Evolutionary conservation across 1,139 yeast genomes (phyloP), one percentile per base, ranked within the genome.

Genomic region (Candida mesenterica): DNA sequence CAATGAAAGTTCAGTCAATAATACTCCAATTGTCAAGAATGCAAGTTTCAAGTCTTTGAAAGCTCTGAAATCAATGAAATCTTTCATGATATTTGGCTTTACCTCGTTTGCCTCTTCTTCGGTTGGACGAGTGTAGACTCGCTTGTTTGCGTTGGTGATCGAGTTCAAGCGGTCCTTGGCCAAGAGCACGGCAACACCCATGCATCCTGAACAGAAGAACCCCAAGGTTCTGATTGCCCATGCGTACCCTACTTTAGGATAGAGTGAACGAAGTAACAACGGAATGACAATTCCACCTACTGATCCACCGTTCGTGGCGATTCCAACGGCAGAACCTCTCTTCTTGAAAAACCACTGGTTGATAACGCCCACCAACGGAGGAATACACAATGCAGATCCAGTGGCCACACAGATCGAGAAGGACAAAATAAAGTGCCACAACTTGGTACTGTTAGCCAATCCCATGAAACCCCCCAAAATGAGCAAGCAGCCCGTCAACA

Each of bases 1-100:
- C 28, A 82, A 55, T 2, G 83, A 66, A 34, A 78, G 65, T 49
- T 82, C 90, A 13, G 76, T 65, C 34, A 75, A 61, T 13, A 79
- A 64, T 2, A 61, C 59, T 0, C 68, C 71, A 3, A 43, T 47
- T 1, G 61, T 56, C 15, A 62, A 48, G 24, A 55, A 57, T 1
- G 52, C 20, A 37, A 48, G 60, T 34, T 49, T 55, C 61, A 62
- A 30, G 54, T 61, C 47, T 30, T 43, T 49, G 30, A 64, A 44
- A 14, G 62, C 52, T 18, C 40, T 38, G 24, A 59, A 53, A 30
- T 59, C 57, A 34, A 62, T 55, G 29, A 5, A 40, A 19, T 12
- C 25, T 12, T 20, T 31, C 27, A 3, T 26, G 26, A 16, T 6
- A 6, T 6, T 6, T 19, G 9, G 9, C 22, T 19, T 19, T 10